These are phyloP conservation scores for Pulveroboletus sp. DNA, from an alignment of 768 basidiomycete species.

Conservation along the genomic window DNA sequence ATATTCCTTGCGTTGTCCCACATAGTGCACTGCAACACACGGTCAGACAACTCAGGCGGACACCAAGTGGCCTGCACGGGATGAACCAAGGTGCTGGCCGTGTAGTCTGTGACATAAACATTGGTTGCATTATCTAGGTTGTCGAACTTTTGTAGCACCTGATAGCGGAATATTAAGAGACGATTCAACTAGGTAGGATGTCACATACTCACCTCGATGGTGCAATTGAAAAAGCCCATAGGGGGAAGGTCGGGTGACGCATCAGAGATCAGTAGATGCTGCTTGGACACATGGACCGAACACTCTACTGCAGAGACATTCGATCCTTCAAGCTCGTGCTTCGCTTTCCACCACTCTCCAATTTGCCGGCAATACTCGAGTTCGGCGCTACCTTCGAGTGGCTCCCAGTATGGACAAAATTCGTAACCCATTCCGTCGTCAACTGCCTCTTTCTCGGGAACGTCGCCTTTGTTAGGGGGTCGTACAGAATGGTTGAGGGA, in stretches of 20 bases:
- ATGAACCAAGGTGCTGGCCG: slow-evolving; percentile 35
- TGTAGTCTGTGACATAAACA: slow-evolving; percentile 68
- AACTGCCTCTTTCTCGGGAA: slow-evolving; percentile 32
- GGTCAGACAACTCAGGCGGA: slow-evolving; percentile 39
- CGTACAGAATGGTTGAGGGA: slow-evolving; percentile 34
- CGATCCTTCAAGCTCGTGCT: slow-evolving; percentile 19
- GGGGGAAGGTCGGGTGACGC: slow-evolving; percentile 42
- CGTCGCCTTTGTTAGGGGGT: slow-evolving; percentile 36
- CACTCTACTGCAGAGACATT: slow-evolving; percentile 16
- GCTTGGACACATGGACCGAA: slow-evolving; percentile 17
- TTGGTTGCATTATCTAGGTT: slow-evolving; percentile 39
- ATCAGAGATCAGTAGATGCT: slow-evolving; percentile 50
- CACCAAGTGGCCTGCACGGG: slow-evolving; percentile 45
- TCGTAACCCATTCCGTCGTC: slow-evolving; percentile 36
- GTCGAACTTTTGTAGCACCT: slow-evolving; percentile 48
- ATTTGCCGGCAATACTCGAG: slow-evolving; percentile 42
- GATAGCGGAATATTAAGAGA: background rate
- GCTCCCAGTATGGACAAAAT: slow-evolving; percentile 45
- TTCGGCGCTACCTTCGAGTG: slow-evolving; percentile 34
- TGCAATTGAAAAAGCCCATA: slow-evolving; percentile 57
- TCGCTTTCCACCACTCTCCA: slow-evolving; percentile 49
- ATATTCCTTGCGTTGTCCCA: slow-evolving; percentile 49
- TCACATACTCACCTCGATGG: slow-evolving; percentile 48
- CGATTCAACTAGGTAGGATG: background rate
- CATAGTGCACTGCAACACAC: slow-evolving; percentile 52